Evolutionary conservation across 2,329 filamentous ascomycete genomes (phyloP), one percentile per base, ranked within the genome.

Genomic region (Lecanoromycetidae sp.): DNA sequence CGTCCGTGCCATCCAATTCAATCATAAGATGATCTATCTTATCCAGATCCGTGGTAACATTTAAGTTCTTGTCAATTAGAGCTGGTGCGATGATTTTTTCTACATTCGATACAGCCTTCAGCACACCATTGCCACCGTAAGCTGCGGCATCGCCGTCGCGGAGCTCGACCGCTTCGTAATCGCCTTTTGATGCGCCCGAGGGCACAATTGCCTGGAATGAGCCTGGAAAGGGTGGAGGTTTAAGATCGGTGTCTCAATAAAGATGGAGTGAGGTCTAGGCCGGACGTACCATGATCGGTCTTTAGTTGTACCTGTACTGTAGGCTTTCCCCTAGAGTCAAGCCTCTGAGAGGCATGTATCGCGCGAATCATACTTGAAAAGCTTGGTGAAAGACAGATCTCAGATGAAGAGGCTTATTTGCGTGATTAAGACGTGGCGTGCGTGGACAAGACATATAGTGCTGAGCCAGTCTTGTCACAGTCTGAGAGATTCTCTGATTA

Each of bases 111-210:
- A 91, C 84, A 56, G 86, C 86, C 72, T 87, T 86, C 66, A 77
- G 72, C 58, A 93, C 86, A 66, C 85, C 85, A 76, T 90, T 90
- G 71, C 85, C 85, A 60, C 66, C 76, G 84, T 84, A 90, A 70
- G 85, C 82, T 68, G 74, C 65, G 76, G 87, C 87, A 74, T 93
- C 85, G 62, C 82, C 33, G 8, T 36, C 33, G 13, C 62, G 55
- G 3, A 63, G 55, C 53, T 65, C 62, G 41, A 60, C 50, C 1
- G 62, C 63, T 54, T 64, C 62, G 44, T 63, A 57, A 13, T 51
- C 48, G 3, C 61, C 62, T n/a, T 54, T 63, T 10, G 60, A 63
- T 12, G 61, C 61, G 1, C 63, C 62, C 5, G 62, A 64, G 1
- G 61, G 61, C 17, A 63, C 61, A 12, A 62, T 42, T 3, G 61